Evolutionary conservation across 495 filamentous ascomycete species (phyloP).

Genomic region (Penicillium angulare): DNA sequence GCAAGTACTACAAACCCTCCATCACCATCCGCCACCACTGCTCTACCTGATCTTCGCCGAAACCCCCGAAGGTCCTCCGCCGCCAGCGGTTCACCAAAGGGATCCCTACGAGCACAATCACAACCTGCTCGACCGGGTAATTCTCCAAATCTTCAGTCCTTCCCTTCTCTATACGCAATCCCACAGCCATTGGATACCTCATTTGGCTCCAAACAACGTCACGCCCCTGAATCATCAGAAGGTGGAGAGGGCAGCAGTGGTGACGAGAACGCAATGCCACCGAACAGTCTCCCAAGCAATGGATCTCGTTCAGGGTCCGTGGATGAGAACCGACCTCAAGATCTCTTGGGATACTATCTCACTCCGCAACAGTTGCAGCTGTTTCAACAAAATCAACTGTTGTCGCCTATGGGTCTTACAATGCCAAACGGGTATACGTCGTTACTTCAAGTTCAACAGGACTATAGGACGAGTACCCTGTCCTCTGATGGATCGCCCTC

Average conservation of each 20-base stretch:
- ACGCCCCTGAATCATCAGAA: conserved; percentile 34
- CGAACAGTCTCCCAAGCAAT: conserved; percentile 39
- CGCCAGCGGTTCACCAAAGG: conserved; percentile 50
- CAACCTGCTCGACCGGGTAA: conserved; percentile 60
- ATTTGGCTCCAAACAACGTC: conserved; percentile 32
- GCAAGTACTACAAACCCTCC: conserved; percentile 60
- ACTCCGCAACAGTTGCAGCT: conserved; percentile 54
- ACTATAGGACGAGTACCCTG: conserved; percentile 39
- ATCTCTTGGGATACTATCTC: conserved; percentile 67
- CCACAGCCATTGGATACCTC: conserved; percentile 35
- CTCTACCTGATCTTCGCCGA: conserved; percentile 56
- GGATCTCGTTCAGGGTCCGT: conserved; percentile 38
- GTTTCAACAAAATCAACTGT: conserved; percentile 44
- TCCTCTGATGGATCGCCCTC: conserved; percentile 27
- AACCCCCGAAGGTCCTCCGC: conserved; percentile 56
- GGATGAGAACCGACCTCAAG: conserved; percentile 51
- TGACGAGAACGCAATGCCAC: conserved; percentile 43
- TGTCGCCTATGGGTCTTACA: conserved; percentile 48
- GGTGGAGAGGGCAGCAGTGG: conserved; percentile 36
- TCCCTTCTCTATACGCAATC: conserved; percentile 39
- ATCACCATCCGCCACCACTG: conserved; percentile 56
- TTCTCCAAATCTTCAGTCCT: conserved; percentile 37
- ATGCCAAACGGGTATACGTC: conserved; percentile 47
- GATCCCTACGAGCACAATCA: conserved; percentile 60
- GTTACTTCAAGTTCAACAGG: conserved; percentile 36